Evolutionary conservation across 192 early-diverging fungal genomes (phyloP).

Genomic region (Coemansia sp.): DNA sequence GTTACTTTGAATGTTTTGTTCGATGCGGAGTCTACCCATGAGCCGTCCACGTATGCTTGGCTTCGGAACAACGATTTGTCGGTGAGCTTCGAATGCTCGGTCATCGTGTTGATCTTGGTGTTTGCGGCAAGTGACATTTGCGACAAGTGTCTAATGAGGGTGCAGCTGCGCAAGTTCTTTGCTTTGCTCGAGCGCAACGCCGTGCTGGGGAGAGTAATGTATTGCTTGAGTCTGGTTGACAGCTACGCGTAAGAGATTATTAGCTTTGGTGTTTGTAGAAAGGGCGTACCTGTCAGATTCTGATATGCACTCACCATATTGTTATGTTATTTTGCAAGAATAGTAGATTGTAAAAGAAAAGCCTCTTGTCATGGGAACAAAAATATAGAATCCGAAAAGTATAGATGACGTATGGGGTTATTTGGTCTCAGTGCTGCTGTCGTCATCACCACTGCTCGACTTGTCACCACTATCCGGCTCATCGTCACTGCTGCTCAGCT

Average conservation of each 20-base stretch:
- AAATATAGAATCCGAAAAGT: no score
- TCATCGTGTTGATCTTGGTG: slow-evolving; percentile 13
- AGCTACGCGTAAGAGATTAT: background rate
- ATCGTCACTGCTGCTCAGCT: slow-evolving; percentile 19
- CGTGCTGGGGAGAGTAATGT: background rate
- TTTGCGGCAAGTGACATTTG: slow-evolving; percentile 6
- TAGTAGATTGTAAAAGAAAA: no score
- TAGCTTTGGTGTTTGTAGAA: background rate
- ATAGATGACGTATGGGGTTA: no score
- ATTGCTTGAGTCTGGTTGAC: slow-evolving; percentile 1
- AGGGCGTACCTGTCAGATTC: no score
- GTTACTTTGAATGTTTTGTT: slow-evolving; percentile 56
- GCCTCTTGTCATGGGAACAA: no score
- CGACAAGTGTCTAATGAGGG: background rate
- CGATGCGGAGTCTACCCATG: slow-evolving; percentile 55
- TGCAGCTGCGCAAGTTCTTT: background rate
- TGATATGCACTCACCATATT: no score
- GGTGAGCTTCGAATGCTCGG: slow-evolving; percentile 57
- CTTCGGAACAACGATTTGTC: slow-evolving; percentile 60
- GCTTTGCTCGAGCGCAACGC: background rate
- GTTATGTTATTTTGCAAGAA: no score
- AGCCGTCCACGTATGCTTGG: slow-evolving; percentile 60
- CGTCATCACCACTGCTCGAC: slow-evolving; percentile 4
- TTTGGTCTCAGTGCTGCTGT: background rate
- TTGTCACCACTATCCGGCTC: no score